Evolutionary conservation across 2,329 filamentous ascomycete genomes (phyloP), one percentile per base, ranked within the genome.

Genomic region (Trichoderma koningiopsis): DNA sequence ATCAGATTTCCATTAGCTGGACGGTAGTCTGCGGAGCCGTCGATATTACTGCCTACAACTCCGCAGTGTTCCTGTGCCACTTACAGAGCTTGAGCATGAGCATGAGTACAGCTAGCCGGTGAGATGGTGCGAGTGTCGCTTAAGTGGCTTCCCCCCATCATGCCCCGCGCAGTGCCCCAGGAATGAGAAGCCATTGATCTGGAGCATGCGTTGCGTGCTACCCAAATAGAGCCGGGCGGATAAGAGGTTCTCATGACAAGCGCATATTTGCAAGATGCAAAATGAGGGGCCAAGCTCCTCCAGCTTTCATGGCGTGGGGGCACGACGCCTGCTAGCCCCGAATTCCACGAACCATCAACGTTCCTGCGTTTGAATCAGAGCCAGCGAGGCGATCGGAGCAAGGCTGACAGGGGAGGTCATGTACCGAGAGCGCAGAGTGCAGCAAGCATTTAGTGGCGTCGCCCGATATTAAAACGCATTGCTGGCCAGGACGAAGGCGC

Each of bases 291-390:
- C 37, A 33, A 13, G 40, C 59, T 60, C 56, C 56, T 47, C 37
- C 49, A 31, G 14, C 31, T 13, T 22, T n/a, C 14, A 47, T 40
- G 37, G 55, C 63, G 63, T 66, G 63, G 63, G 63, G 55, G 53
- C 53, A 33, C 19, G 37, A 58, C 63, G n/a, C 29, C 52, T 52
- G 55, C 55, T 52, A 49, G 63, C 53, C 55, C 53, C 55, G 31
- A 59, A 49, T 27, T 66, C 63, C 33, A 24, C 65, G 57, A 68
- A 53, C 65, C 65, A 60, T 49, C 22, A 43, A 47, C 63, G 63
- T 66, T 66, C 63, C 63, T 66, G 53, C 63, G 63, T 66, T 66
- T 55, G 47, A 55, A 65, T 49, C 64, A 67, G 55, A 58, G 43
- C 24, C 37, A 55, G 47, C 27, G 49, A 59, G 56, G 27, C 57